phyloP scores from a whole-genome alignment of 1,284 basidiomycete species.

The Wallemia mellicola region DNA sequence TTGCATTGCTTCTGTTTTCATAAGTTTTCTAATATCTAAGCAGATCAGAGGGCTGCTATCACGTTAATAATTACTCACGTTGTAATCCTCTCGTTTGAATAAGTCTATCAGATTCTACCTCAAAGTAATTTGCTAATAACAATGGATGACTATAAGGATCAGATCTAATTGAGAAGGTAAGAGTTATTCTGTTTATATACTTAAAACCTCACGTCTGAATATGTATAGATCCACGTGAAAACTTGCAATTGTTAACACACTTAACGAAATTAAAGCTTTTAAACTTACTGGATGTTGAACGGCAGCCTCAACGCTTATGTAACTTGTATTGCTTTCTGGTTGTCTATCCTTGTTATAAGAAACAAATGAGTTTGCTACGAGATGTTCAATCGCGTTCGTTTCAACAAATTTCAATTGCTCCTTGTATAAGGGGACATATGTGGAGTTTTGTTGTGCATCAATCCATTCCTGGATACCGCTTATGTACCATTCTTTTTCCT shows the following conservation, averaged over 20 bases:
- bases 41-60: neutral
- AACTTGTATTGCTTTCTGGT: neutral
- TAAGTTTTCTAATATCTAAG: neutral
- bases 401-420: neutral
- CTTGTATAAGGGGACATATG: neutral
- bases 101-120: neutral
- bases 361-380: neutral
- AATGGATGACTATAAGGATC: neutral
- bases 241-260: neutral
- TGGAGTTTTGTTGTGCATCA: neutral
- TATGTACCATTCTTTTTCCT: neutral
- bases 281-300: neutral
- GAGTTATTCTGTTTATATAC: neutral
- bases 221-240: neutral
- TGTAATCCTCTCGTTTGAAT: neutral
- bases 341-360: neutral
- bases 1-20: neutral
- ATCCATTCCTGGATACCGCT: neutral
- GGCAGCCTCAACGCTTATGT: neutral
- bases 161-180: neutral
- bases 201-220: neutral
- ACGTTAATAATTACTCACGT: neutral
- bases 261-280: neutral
- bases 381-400: neutral
- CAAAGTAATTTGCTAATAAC: neutral